Percentiles rank a stretch among this genome's conserved stretches.
Evolutionary conservation across 148 eudicot species (phyloP).

Genomic region (Rhododendron mucronatum): DNA sequence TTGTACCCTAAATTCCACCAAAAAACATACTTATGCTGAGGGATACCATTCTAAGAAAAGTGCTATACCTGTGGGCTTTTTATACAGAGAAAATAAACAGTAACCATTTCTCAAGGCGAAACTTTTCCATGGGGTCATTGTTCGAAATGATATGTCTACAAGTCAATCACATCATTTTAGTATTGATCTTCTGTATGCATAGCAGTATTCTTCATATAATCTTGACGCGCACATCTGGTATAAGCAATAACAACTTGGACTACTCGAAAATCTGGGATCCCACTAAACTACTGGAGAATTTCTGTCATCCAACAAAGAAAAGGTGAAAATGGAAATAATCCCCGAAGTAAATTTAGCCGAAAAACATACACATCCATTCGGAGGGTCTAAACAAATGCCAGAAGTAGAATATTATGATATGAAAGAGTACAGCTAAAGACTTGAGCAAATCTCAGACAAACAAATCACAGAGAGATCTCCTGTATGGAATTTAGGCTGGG

Average conservation of each 20-base stretch:
- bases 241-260: not conserved
- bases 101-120: too few species aligned
- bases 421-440: not conserved
- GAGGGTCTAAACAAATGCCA: not conserved
- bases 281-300: not conserved
- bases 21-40: not conserved
- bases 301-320: not conserved
- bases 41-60: not conserved
- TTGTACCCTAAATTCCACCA: not conserved
- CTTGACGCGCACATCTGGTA: not conserved
- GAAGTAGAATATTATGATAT: not conserved
- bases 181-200: too few species aligned
- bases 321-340: not conserved
- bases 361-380: not conserved
- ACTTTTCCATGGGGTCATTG: not conserved
- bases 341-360: not conserved
- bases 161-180: not conserved
- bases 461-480: conserved; percentile 35
- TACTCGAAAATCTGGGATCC: not conserved
- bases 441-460: not conserved
- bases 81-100: too few species aligned
- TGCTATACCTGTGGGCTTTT: not conserved
- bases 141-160: not conserved
- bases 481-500: conserved; percentile 42
- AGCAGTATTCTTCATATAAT: not conserved